Base-by-base conservation (phyloP, 2,329 filamentous ascomycete species). In the Diaporthe citriasiana region DNA sequence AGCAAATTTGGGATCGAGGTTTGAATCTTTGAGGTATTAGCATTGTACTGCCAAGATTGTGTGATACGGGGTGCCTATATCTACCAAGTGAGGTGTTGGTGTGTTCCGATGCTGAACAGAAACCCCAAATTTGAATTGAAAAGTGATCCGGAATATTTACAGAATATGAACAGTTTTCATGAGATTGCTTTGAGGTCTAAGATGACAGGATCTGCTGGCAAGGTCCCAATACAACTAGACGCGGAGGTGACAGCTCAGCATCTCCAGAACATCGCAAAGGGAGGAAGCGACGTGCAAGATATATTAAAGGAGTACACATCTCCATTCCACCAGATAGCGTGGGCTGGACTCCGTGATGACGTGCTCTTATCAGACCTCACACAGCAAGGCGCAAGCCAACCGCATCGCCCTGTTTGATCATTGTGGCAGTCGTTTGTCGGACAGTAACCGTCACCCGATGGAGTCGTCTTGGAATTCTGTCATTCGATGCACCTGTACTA, bases 1-100 rank as follows among this genome's bases (percentile, higher is more conserved):
- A 2, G 25, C 10, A 30, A 3, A 8, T 17, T 15, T 4, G 8
- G 15, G 0, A 4, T n/a, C 12, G 22, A 19, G 4, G 0, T 19
- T 3, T 9, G 30, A 51, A 25, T 2, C 7, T 7, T 8, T 4
- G 13, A 6, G 12, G 0, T 5, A 38, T 35, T 27, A 27, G 8
- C 13, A 1, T 40, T 6, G 0, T 13, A 5, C 10, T n/a, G 1
- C 3, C 5, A 33, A 12, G 4, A 0, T 6, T n/a, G 9, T 25
- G 1, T 22, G 10, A 13, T 0, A 2, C 9, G 38, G 47, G n/a
- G 15, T 4, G 3, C 10, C 5, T 2, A 5, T 13, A 38, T 15
- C 2, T 27, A 6, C 45, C 2, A 9, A 27, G 2, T 40, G 0
- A 22, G 10, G 4, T 40, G 10, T 22, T 22, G 2, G 4, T 10